These are phyloP conservation scores for Akanthomyces lecanii DNA, from an alignment of 2,329 filamentous ascomycete genomes.

Conservation along the genomic window DNA sequence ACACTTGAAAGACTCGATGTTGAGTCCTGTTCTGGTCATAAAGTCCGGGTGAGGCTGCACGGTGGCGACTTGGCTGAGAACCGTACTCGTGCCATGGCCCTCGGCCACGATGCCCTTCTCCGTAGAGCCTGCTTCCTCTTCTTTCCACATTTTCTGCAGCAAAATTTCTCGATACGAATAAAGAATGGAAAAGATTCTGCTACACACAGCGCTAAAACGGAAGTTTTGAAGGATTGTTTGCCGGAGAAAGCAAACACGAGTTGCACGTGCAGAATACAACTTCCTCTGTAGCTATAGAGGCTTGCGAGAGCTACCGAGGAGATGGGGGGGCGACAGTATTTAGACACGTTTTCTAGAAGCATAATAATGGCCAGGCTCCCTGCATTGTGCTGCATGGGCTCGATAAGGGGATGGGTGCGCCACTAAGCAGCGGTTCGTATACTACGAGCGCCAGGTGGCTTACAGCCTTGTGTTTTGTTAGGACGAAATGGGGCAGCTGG, in stretches of 20 bases:
- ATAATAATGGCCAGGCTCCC: not conserved
- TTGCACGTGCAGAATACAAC: slow-evolving; percentile 1
- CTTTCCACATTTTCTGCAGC: slow-evolving; percentile 8
- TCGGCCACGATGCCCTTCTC: slow-evolving; percentile 6
- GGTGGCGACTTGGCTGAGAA: slow-evolving; percentile 8
- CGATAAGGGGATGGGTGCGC: slow-evolving; percentile 9
- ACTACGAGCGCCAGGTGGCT: not conserved
- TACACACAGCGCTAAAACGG: not conserved
- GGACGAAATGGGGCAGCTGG: slow-evolving; percentile 9
- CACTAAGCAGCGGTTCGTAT: slow-evolving; percentile 5
- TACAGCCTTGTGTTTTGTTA: not conserved
- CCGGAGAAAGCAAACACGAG: slow-evolving; percentile 12
- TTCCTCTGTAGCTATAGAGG: not conserved
- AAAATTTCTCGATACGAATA: not conserved
- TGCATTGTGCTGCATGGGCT: slow-evolving; percentile 1
- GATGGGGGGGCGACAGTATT: not conserved
- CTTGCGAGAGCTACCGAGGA: not conserved
- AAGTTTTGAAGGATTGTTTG: slow-evolving; percentile 7
- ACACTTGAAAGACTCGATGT: slow-evolving; percentile 35
- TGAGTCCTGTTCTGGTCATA: slow-evolving; percentile 36
- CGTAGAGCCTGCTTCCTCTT: slow-evolving; percentile 10
- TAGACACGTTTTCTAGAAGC: slow-evolving; percentile 13
- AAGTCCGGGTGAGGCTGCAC: slow-evolving; percentile 23
- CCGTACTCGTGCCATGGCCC: not conserved
- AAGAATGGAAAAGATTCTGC: not conserved